A percentile compares a stretch with the other conserved stretches of the same genome.
phyloP scores from a whole-genome alignment of 129 eudicot species.

The Smallanthus sonchifolius region DNA sequence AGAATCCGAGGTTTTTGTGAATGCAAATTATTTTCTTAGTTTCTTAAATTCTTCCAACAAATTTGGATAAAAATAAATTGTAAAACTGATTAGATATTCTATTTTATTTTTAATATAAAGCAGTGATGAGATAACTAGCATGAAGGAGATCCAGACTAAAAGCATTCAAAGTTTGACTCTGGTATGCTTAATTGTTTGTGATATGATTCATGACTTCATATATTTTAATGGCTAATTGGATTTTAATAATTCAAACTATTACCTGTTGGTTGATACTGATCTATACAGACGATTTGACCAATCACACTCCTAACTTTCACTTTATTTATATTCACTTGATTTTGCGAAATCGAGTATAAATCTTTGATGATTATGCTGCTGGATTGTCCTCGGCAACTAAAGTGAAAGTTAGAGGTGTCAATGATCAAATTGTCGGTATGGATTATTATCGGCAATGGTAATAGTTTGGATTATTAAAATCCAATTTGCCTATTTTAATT shows the following conservation, averaged over 20 bases:
- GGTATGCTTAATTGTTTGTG: conserved; percentile 26
- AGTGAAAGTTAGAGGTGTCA: too few species aligned
- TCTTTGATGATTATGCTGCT: too few species aligned
- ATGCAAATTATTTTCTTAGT: background rate
- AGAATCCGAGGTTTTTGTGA: conserved; percentile 34
- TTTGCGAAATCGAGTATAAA: too few species aligned
- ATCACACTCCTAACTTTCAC: too few species aligned
- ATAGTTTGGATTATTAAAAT: too few species aligned
- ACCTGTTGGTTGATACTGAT: too few species aligned
- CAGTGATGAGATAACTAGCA: conserved; percentile 28
- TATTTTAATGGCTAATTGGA: too few species aligned
- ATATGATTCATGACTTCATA: background rate
- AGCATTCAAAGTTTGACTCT: conserved; percentile 2
- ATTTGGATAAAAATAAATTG: background rate
- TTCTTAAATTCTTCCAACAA: background rate
- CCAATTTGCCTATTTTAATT: background rate
- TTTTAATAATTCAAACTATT: too few species aligned
- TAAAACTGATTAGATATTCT: background rate
- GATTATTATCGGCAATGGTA: too few species aligned
- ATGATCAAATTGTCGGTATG: too few species aligned
- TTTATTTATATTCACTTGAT: background rate
- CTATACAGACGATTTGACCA: too few species aligned
- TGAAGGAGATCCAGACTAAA: conserved; percentile 17
- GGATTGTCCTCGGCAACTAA: too few species aligned
- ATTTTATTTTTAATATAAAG: background rate